Percentiles rank a stretch among this genome's conserved stretches.
phyloP scores from a whole-genome alignment of 1,284 basidiomycete genomes.

The Ustilago sp. region DNA sequence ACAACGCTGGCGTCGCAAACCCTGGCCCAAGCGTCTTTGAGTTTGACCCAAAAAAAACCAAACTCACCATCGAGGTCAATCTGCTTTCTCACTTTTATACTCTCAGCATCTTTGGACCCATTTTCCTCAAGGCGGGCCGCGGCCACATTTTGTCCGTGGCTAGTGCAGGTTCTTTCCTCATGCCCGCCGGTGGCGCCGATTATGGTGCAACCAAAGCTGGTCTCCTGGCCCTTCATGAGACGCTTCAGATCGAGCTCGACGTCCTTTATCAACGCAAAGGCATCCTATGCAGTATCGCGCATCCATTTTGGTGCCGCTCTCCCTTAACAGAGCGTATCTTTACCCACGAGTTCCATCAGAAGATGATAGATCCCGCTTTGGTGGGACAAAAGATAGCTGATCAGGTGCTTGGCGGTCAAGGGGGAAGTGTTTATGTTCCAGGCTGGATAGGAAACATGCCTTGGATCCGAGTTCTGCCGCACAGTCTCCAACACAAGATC shows the following conservation, averaged over 20 bases:
- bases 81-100: slow-evolving; percentile 61
- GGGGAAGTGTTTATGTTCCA: slow-evolving; percentile 41
- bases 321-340: slow-evolving; percentile 15
- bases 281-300: slow-evolving; percentile 33
- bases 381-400: slow-evolving; percentile 32
- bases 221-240: slow-evolving; percentile 63
- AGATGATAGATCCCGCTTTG: slow-evolving; percentile 26
- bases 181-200: slow-evolving; percentile 59
- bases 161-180: slow-evolving; percentile 57
- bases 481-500: slow-evolving; percentile 27
- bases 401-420: slow-evolving; percentile 32
- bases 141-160: slow-evolving; percentile 64
- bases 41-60: slow-evolving; percentile 44
- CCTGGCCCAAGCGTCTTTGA: slow-evolving; percentile 52
- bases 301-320: slow-evolving; percentile 40
- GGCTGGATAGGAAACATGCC: slow-evolving; percentile 40
- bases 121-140: slow-evolving; percentile 63
- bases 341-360: slow-evolving; percentile 8
- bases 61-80: slow-evolving; percentile 62
- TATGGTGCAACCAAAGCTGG: slow-evolving; percentile 64
- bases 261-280: slow-evolving; percentile 55
- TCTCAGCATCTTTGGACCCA: slow-evolving; percentile 62
- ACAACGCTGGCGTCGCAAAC: slow-evolving; percentile 65
- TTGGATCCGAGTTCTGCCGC: slow-evolving; percentile 27
- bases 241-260: slow-evolving; percentile 59